phyloP scores from a whole-genome alignment of 257 asterid genomes.

The Apocynum venetum region DNA sequence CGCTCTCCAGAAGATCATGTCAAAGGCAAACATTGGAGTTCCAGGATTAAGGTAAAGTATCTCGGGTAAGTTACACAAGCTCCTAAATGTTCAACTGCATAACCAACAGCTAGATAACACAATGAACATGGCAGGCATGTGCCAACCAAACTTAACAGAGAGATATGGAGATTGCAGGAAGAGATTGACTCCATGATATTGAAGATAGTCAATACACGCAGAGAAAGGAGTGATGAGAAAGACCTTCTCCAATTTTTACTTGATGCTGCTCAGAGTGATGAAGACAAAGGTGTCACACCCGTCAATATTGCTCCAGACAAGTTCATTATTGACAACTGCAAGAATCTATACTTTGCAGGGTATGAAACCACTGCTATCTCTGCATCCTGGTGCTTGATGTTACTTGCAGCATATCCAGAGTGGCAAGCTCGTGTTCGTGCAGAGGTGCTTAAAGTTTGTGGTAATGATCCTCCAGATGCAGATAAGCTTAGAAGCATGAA shows the following conservation, averaged over 20 bases:
- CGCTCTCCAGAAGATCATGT: conserved; percentile 48
- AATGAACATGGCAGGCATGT: conserved; percentile 47
- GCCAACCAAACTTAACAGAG: conserved; percentile 51
- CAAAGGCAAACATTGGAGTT: conserved; percentile 51
- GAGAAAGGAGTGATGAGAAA: conserved; percentile 29
- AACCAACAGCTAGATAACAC: conserved; percentile 12
- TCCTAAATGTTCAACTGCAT: background rate
- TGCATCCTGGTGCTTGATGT: conserved; percentile 80
- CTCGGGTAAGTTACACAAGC: background rate
- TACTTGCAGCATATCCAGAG: conserved; percentile 58
- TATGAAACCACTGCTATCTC: conserved; percentile 60
- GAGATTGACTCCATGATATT: conserved; percentile 55
- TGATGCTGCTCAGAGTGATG: conserved; percentile 46
- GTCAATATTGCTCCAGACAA: conserved; percentile 33
- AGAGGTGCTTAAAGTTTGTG: conserved; percentile 59
- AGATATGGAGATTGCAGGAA: conserved; percentile 50
- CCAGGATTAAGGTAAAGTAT: conserved; percentile 59
- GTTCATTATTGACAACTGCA: conserved; percentile 67
- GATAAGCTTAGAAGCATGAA: conserved; percentile 60
- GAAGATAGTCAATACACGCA: conserved; percentile 37
- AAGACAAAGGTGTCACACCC: conserved; percentile 33
- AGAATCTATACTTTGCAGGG: conserved; percentile 71
- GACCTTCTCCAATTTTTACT: conserved; percentile 55
- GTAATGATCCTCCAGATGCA: conserved; percentile 40
- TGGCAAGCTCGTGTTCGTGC: conserved; percentile 76